Evolutionary conservation across 192 early-diverging fungal species (phyloP), one percentile per base, ranked within the genome.

Genomic region (Gorgonomyces haynaldii): DNA sequence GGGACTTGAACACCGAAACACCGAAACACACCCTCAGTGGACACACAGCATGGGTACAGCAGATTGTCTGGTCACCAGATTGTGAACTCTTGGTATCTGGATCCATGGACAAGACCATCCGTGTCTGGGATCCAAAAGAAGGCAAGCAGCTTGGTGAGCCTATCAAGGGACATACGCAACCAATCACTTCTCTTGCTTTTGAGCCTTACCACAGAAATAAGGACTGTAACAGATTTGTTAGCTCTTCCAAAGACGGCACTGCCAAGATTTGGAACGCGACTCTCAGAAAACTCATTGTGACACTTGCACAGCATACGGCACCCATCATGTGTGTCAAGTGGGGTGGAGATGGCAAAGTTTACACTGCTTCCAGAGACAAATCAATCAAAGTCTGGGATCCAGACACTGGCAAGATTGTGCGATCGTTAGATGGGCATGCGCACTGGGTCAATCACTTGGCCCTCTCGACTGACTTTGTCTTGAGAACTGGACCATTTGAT

Each of bases 1-100:
- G 95, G 95, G 95, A 98, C 74, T 55, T 98, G 58, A 79, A 84
- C 43, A 98, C 92, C 0, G 88, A 91, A 53, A 98, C 95, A n/a
- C 92, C 92, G 27, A 70, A 83, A 34, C 67, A 72, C 37, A 93
- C 88, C 13, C 70, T 86, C 36, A 72, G 62, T 53, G 84, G 73
- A 63, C 95, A 98, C 52, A 83, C 66, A 3, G 82, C 86, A 54
- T 95, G 92, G 91, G 95, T 98, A 1, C 78, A 94, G 49, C 76
- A 70, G 20, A 83, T 98, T 32, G 74, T 87, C 3, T 98, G 92
- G 92, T 83, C 90, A 12, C 91, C 95, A 20, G 81, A 96, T 62
- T 86, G 83, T 2, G 66, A 69, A 49, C 64, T 70, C 2, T 65
- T 98, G 59, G 89, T 88, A 2, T 91, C 89, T 2, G 92, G 91